Evolutionary conservation across 2,329 filamentous ascomycete species (phyloP), one percentile per base, ranked within the genome.

Genomic region (Samsoniella hepiali): DNA sequence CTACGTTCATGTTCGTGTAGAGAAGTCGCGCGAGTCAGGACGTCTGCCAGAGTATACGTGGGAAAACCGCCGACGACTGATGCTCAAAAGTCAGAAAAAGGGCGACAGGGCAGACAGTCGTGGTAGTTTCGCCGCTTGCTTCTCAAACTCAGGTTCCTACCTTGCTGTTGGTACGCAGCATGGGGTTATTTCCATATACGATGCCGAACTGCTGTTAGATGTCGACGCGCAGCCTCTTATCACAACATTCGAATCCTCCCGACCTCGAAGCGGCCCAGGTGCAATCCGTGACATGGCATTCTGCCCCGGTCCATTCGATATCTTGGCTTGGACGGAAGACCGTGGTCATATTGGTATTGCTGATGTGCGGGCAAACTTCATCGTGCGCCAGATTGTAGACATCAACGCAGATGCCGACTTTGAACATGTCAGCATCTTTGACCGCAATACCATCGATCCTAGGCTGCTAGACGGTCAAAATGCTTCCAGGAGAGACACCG

Each of bases 241-340:
- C 44, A 88, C 88, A 29, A 84, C 88, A 9, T 92, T 98, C 70
- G 84, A 85, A 64, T 93, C 93, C 17, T 93, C 93, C 0, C 82
- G 91, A 65, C 86, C 91, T 0, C 83, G 85, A 65, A 82, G 81
- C n/a, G 83, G 86, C 29, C 82, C 84, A 27, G 94, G 94, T 50
- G 93, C 94, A 38, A 88, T 98, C 60, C 86, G 95, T 66, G 91
- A 93, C 65, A 96, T 98, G 90, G 84, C 89, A 1, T 99, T 99
- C 73, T 93, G 91, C 5, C 93, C 94, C 0, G 90, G 91, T 1
- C 91, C 93, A 0, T 94, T 89, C 81, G 94, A 97, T 72, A 84
- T 99, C 22, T 79, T 99, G 47, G 90, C 96, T 7, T 98, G 95
- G 93, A 91, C 93, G 9, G 95, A 99, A 75, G 91, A 97, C 70